phyloP scores from a whole-genome alignment of 768 basidiomycete genomes.

The Hypholoma sublateritium region DNA sequence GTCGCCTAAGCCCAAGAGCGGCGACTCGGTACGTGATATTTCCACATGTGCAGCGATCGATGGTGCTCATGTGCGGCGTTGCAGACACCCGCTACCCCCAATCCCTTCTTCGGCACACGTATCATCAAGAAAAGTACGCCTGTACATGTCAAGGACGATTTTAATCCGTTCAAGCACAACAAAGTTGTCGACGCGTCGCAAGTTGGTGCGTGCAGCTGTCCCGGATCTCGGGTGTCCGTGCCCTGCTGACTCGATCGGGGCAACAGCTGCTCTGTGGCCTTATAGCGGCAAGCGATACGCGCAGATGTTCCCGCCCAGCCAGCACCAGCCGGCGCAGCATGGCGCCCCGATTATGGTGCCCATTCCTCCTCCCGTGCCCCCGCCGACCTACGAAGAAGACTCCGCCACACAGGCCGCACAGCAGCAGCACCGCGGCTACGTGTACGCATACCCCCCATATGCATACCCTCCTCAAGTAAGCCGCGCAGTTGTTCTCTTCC shows the following conservation, averaged over 20 bases:
- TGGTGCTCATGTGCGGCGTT: neutral
- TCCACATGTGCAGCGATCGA: neutral
- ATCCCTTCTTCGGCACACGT: constrained; percentile 90
- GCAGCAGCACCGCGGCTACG: constrained; percentile 45
- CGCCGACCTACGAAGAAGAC: constrained; percentile 81
- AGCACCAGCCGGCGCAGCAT: constrained; percentile 61
- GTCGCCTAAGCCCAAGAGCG: constrained; percentile 59
- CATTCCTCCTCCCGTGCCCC: constrained; percentile 67
- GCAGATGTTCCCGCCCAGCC: constrained; percentile 70
- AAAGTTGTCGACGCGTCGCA: constrained; percentile 75
- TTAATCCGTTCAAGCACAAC: constrained; percentile 92
- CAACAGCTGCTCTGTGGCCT: constrained; percentile 75
- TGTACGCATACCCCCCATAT: constrained; percentile 78
- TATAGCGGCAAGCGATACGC: constrained; percentile 88
- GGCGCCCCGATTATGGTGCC: constrained; percentile 67
- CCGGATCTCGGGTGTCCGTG: neutral
- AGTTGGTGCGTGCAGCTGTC: constrained; percentile 56
- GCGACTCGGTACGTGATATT: constrained; percentile 46
- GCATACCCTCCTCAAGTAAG: constrained; percentile 74
- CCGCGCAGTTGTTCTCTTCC: neutral
- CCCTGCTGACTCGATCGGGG: neutral
- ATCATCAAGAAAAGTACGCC: constrained; percentile 69
- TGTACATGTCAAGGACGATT: constrained; percentile 93
- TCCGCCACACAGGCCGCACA: constrained; percentile 55
- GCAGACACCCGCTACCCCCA: constrained; percentile 49